These are phyloP conservation scores for Backusella macrospora DNA, from an alignment of 192 early-diverging fungal species.

Conservation along the genomic window DNA sequence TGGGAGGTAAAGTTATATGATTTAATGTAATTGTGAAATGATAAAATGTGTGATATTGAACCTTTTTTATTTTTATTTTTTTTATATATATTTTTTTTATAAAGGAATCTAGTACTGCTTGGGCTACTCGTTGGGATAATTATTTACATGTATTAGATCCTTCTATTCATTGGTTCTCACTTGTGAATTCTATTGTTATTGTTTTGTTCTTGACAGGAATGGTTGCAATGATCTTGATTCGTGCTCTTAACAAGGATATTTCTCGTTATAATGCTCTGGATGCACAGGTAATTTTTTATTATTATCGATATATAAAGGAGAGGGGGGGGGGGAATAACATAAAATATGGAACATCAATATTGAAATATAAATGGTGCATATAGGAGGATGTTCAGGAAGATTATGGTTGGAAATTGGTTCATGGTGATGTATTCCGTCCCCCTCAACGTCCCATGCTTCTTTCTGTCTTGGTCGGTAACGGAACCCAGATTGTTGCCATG, in stretches of 20 bases:
- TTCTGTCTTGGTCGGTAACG: slow-evolving; percentile 84
- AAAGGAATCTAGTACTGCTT: slow-evolving; percentile 62
- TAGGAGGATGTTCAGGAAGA: slow-evolving; percentile 86
- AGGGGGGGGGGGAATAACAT: neutral
- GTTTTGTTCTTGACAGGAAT: slow-evolving; percentile 91
- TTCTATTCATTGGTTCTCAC: slow-evolving; percentile 94
- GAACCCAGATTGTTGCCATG: slow-evolving; percentile 80
- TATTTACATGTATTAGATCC: slow-evolving; percentile 88
- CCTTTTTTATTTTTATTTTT: too few relatives aligned
- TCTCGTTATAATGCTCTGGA: slow-evolving; percentile 84
- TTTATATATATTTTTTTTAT: neutral
- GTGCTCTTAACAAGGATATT: slow-evolving; percentile 91
- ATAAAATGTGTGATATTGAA: neutral
- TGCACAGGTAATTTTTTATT: slow-evolving; percentile 46
- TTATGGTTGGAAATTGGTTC: slow-evolving; percentile 98
- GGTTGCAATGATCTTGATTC: slow-evolving; percentile 88
- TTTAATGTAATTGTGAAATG: neutral
- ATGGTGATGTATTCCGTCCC: slow-evolving; percentile 96
- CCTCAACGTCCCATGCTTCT: slow-evolving; percentile 76
- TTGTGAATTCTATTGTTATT: slow-evolving; percentile 95
- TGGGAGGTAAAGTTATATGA: slow-evolving; percentile 54
- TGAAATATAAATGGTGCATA: neutral
- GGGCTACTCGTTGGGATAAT: slow-evolving; percentile 87
- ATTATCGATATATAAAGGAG: neutral
- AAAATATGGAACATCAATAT: neutral